phyloP scores from a whole-genome alignment of 1,139 yeast species.

The Blastobotrys capitulatus region DNA sequence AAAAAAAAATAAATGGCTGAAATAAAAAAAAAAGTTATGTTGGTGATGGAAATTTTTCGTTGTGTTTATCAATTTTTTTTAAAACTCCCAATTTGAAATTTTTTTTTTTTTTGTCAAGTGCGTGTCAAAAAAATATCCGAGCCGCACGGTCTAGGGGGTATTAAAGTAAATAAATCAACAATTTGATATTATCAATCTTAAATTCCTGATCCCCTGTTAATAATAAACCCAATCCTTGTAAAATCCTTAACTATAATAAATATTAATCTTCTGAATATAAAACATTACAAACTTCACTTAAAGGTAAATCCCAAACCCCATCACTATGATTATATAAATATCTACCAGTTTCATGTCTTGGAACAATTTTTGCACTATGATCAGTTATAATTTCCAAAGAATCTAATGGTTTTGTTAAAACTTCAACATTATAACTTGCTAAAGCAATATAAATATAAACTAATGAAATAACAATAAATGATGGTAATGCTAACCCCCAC shows the following conservation, averaged over 20 bases:
- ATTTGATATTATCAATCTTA: too few relatives aligned
- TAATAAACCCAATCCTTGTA: too few relatives aligned
- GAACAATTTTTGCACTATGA: conserved; percentile 52
- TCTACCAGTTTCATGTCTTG: conserved; percentile 14
- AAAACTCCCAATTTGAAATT: not conserved
- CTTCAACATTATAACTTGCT: conserved; percentile 67
- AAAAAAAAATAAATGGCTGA: not conserved
- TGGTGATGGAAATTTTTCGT: not conserved
- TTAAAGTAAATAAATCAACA: too few relatives aligned
- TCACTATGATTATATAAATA: conserved; percentile 55
- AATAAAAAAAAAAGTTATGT: not conserved
- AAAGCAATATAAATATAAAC: conserved; percentile 64
- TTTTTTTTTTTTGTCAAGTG: not conserved
- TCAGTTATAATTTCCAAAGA: conserved; percentile 66
- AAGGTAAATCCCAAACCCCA: conserved; percentile 81
- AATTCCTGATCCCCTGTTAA: too few relatives aligned
- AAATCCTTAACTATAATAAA: too few relatives aligned
- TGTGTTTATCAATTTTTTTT: not conserved
- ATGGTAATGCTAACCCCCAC: conserved; percentile 80
- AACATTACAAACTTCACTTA: conserved; percentile 63
- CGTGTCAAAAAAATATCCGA: too few relatives aligned
- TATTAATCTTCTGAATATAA: conserved; percentile 38
- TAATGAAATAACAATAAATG: conserved; percentile 64
- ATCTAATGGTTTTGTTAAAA: conserved; percentile 53
- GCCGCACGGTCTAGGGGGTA: too few relatives aligned